These are phyloP conservation scores for Kodamaea kaohsiungensis DNA, from an alignment of 805 yeast species.

Conservation along the genomic window DNA sequence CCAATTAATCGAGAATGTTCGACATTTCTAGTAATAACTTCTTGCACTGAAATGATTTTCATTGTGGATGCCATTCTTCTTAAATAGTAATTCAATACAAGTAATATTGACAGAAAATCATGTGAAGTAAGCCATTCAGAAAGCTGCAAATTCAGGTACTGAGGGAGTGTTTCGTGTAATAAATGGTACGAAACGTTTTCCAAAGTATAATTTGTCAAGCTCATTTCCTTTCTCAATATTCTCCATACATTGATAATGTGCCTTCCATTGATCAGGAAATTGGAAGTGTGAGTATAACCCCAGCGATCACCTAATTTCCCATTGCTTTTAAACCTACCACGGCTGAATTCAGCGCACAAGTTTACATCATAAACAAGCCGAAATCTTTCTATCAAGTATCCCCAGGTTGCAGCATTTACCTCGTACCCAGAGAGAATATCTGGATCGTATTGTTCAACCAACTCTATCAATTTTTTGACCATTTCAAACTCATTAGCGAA, in stretches of 20 bases:
- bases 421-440: constrained; percentile 89
- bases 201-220: constrained; percentile 65
- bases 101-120: constrained; percentile 39
- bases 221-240: constrained; percentile 59
- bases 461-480: constrained; percentile 53
- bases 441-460: constrained; percentile 73
- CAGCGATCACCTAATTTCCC: constrained; percentile 67
- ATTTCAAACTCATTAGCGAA: constrained; percentile 59
- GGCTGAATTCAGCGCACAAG: constrained; percentile 57
- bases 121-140: constrained; percentile 34
- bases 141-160: constrained; percentile 49
- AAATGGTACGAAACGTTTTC: constrained; percentile 75
- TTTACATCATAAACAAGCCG: constrained; percentile 48
- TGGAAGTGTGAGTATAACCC: constrained; percentile 81
- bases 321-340: constrained; percentile 51
- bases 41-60: constrained; percentile 58
- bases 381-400: constrained; percentile 74
- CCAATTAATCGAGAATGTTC: constrained; percentile 89
- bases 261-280: constrained; percentile 70
- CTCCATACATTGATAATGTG: constrained; percentile 89
- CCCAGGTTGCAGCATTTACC: constrained; percentile 82
- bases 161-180: constrained; percentile 69
- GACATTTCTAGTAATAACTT: constrained; percentile 65
- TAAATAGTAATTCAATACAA: constrained; percentile 48
- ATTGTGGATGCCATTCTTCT: constrained; percentile 46